A percentile compares a stretch with the other conserved stretches of the same genome.
Conservation (phyloP, 306 rosid genomes). For the Luffa acutangula region DNA sequence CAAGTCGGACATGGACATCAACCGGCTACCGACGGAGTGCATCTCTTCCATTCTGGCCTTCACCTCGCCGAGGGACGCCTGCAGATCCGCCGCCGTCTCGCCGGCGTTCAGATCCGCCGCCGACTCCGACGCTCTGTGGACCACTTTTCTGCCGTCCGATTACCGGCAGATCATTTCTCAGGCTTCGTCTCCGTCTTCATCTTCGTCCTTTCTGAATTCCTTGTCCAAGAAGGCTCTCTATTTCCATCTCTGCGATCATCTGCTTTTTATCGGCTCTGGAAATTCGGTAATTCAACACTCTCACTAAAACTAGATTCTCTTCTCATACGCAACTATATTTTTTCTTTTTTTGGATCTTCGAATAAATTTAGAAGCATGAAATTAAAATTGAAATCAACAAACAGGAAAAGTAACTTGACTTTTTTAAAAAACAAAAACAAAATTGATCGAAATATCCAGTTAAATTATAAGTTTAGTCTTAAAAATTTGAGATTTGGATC, state of each 20-base stretch:
- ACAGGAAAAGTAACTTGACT: too few species aligned
- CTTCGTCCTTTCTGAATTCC: background rate
- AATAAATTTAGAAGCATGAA: too few species aligned
- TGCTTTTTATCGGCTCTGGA: background rate
- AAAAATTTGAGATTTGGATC: too few species aligned
- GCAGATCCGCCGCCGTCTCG: background rate
- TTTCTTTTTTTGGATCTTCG: too few species aligned
- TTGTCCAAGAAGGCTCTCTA: background rate
- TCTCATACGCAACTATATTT: too few species aligned
- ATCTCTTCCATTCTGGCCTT: background rate
- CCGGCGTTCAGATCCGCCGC: conserved; percentile 8
- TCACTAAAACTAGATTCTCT: too few species aligned
- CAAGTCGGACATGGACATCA: background rate
- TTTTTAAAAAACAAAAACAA: too few species aligned
- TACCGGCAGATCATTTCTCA: conserved; percentile 8
- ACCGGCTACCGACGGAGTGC: background rate
- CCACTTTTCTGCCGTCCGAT: conserved; percentile 11
- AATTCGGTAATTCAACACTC: background rate
- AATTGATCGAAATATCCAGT: too few species aligned
- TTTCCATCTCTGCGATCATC: background rate
- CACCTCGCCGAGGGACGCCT: conserved; percentile 4
- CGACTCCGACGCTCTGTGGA: conserved; percentile 4
- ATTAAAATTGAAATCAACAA: too few species aligned
- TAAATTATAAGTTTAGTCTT: too few species aligned
- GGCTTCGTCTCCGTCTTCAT: background rate